Conservation (phyloP, 1,284 basidiomycete genomes). For the Ceratobasidium sp. region DNA sequence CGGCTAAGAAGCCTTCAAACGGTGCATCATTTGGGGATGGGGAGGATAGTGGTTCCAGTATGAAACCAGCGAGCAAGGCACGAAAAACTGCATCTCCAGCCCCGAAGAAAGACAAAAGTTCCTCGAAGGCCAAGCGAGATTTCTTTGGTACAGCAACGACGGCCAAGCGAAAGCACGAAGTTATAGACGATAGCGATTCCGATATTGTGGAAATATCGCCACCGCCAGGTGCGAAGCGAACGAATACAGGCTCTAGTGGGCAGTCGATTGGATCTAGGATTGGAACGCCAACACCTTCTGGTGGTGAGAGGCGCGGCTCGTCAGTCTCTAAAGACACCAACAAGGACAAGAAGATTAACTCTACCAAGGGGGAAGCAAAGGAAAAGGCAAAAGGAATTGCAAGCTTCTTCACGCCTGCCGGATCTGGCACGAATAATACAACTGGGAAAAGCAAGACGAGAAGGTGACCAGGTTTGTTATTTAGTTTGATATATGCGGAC, state of each 20-base stretch:
- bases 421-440: constrained; percentile 28
- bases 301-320: background rate
- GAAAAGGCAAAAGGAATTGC: constrained; percentile 70
- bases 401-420: constrained; percentile 68
- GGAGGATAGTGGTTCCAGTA: background rate
- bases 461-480: background rate
- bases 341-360: constrained; percentile 57
- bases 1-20: constrained; percentile 46
- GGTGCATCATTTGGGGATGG: background rate
- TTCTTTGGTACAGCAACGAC: constrained; percentile 46
- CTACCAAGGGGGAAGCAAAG: constrained; percentile 50
- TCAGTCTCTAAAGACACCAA: constrained; percentile 52
- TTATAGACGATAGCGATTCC: constrained; percentile 37
- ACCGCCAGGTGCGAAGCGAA: constrained; percentile 20
- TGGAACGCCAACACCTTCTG: constrained; percentile 9
- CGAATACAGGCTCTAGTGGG: constrained; percentile 2
- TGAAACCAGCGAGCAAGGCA: constrained; percentile 23
- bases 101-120: constrained; percentile 3
- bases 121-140: constrained; percentile 49
- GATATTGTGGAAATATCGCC: constrained; percentile 36
- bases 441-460: background rate
- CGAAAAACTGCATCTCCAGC: constrained; percentile 22
- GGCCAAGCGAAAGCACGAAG: constrained; percentile 50
- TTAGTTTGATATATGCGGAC: constrained; percentile 10
- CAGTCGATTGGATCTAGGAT: constrained; percentile 13